These are phyloP conservation scores for Diplocarpon mali DNA, from an alignment of 2,329 filamentous ascomycete genomes.

Conservation along the genomic window DNA sequence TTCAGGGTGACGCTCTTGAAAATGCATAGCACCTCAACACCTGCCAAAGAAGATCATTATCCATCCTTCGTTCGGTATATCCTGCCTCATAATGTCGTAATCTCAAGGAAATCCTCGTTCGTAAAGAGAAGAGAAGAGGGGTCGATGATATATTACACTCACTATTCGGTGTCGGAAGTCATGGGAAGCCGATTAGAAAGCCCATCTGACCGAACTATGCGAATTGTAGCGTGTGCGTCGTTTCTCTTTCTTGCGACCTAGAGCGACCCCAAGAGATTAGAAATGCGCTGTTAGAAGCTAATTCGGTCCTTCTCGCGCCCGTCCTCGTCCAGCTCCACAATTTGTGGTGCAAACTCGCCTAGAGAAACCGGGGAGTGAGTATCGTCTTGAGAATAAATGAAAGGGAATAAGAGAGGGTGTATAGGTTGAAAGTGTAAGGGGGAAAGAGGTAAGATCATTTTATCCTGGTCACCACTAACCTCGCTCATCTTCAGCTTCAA, in stretches of 20 bases:
- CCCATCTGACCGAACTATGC: conserved; percentile 12
- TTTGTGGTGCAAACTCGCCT: conserved; percentile 24
- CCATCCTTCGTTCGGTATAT: conserved; percentile 1
- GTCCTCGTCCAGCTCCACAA: conserved; percentile 26
- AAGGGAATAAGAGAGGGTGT: no score
- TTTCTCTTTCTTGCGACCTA: conserved; percentile 13
- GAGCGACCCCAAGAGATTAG: conserved; percentile 14
- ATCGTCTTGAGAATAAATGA: no score
- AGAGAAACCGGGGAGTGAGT: no score
- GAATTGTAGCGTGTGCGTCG: conserved; percentile 10
- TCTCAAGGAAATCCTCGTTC: conserved; percentile 9
- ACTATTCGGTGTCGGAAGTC: conserved; percentile 4
- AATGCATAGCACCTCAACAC: conserved; percentile 5
- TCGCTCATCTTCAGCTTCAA: conserved; percentile 40
- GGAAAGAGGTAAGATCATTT: no score
- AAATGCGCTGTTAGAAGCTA: conserved; percentile 16
- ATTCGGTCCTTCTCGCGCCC: conserved; percentile 26
- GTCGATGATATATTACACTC: conserved; percentile 9
- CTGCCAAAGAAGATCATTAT: background rate
- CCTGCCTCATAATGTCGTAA: conserved; percentile 12
- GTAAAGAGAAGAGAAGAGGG: conserved; percentile 6
- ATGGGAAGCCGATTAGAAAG: conserved; percentile 4
- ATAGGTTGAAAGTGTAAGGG: no score
- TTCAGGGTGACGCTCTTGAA: conserved; percentile 1
- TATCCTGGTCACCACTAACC: conserved; percentile 8